Evolutionary conservation across 306 rosid species (phyloP), one percentile per base, ranked within the genome.

Genomic region (Lathyrus aphaca): DNA sequence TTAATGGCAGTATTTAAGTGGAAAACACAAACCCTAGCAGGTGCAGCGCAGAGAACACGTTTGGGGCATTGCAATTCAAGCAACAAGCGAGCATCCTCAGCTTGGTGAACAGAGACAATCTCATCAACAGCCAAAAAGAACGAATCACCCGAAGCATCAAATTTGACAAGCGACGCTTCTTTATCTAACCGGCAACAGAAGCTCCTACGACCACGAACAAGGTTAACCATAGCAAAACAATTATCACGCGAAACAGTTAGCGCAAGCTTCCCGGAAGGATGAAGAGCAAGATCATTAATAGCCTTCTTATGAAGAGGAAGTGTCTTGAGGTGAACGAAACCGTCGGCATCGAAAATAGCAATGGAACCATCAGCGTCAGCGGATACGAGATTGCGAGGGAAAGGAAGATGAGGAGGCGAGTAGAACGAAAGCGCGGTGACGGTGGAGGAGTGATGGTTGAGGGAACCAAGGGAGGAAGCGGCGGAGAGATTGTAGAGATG

Each of bases 361-460:
- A 93, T 62, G 49, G 82, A 23, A 19, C 98, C 98, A 12, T 87
- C 89, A 1, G 89, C 82, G 56, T 81, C 89, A 23, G 90, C 97
- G 65, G 98, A 94, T 86, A 94, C 38, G 78, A 94, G 98, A 70
- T 88, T 94, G 58, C 92, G 94, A 4, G 98, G 98, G 71, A 82
- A 84, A 57, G 88, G 74, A 65, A 88, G 86, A 27, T 71, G 1
- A 1, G 91, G 82, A 48, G 88, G 91, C 21, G 95, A 65, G 80
- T 79, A 84, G 86, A 94, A 94, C 13, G 98, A 74, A 40, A 94
- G 90, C 43, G 95, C 69, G 38, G 96, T 94, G 73, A 94, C 71
- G 39, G 97, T 71, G 68, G 96, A 82, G 38, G 94, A 78, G 85
- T 90, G 92, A 15, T 87, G 84, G 58, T 78, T 77, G 69, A 88